These are phyloP conservation scores for Diaporthe sp. DNA, from an alignment of 2,329 filamentous ascomycete genomes.

Conservation along the genomic window DNA sequence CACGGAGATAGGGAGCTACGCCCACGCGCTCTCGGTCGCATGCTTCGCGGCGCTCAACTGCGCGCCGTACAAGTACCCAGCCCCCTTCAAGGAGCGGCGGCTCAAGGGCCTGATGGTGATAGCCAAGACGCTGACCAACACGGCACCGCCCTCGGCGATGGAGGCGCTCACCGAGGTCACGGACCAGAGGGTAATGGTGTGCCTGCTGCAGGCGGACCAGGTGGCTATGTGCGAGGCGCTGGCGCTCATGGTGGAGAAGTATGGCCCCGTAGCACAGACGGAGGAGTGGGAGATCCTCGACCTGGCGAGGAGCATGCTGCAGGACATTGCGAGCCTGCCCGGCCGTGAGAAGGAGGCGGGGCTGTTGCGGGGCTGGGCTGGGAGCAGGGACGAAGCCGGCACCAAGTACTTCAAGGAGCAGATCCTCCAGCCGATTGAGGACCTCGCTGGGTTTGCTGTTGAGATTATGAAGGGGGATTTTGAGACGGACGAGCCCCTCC, in stretches of 20 bases:
- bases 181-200: constrained; percentile 47
- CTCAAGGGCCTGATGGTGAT: constrained; percentile 66
- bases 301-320: constrained; percentile 62
- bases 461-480: constrained; percentile 60
- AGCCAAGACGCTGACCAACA: constrained; percentile 66
- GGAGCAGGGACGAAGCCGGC: constrained; percentile 55
- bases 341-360: constrained; percentile 61
- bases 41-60: constrained; percentile 63
- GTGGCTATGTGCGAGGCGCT: constrained; percentile 68
- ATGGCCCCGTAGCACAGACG: constrained; percentile 58
- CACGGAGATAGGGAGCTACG: constrained; percentile 57
- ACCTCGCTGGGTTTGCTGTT: constrained; percentile 62
- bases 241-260: constrained; percentile 61
- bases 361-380: constrained; percentile 60
- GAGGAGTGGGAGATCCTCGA: constrained; percentile 61
- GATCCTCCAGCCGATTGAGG: constrained; percentile 63
- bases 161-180: constrained; percentile 47
- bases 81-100: constrained; percentile 65
- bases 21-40: constrained; percentile 60
- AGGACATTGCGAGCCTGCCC: constrained; percentile 61
- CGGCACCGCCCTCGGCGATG: constrained; percentile 56
- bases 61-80: constrained; percentile 65
- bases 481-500: constrained; percentile 28
- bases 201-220: constrained; percentile 63
- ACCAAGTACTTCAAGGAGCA: constrained; percentile 61